Evolutionary conservation across 495 filamentous ascomycete genomes (phyloP).

Genomic region (Immersiella caudata): DNA sequence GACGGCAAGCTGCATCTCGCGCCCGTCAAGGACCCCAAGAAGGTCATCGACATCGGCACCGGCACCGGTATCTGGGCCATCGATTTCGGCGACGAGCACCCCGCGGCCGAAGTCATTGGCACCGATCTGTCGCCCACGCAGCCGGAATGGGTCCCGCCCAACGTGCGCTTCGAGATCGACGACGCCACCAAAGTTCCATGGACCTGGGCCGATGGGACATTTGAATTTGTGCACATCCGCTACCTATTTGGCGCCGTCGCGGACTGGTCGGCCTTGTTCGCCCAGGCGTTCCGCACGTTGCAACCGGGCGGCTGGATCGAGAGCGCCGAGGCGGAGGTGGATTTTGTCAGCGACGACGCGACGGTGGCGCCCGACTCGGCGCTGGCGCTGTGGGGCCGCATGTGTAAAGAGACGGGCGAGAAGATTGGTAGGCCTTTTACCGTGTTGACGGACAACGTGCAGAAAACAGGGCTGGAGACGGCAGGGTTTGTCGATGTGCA

Average conservation of each 20-base stretch:
- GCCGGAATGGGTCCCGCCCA: slow-evolving; percentile 51
- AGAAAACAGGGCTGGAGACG: slow-evolving; percentile 43
- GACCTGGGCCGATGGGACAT: slow-evolving; percentile 48
- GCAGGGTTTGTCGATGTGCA: slow-evolving; percentile 51
- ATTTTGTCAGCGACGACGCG: slow-evolving; percentile 29
- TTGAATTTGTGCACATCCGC: slow-evolving; percentile 64
- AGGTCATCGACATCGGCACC: not conserved
- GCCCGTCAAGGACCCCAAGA: slow-evolving; percentile 45
- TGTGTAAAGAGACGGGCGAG: slow-evolving; percentile 24
- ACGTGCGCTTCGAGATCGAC: slow-evolving; percentile 55
- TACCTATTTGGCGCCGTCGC: slow-evolving; percentile 52
- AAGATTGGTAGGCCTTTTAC: slow-evolving; percentile 22
- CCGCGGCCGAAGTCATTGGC: slow-evolving; percentile 58
- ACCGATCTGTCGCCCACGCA: slow-evolving; percentile 66
- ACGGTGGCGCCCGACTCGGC: slow-evolving; percentile 19
- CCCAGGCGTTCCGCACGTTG: slow-evolving; percentile 36
- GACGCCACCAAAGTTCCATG: slow-evolving; percentile 50
- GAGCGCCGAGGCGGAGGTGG: slow-evolving; percentile 29
- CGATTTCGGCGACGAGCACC: slow-evolving; percentile 52
- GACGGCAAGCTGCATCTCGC: slow-evolving; percentile 59
- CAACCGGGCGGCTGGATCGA: slow-evolving; percentile 35
- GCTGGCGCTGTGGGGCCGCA: slow-evolving; percentile 26
- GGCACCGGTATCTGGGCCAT: slow-evolving; percentile 21
- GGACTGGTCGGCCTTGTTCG: slow-evolving; percentile 52
- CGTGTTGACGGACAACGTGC: slow-evolving; percentile 31